phyloP scores from a whole-genome alignment of 305 asterid genomes.

The Lippia alba region DNA sequence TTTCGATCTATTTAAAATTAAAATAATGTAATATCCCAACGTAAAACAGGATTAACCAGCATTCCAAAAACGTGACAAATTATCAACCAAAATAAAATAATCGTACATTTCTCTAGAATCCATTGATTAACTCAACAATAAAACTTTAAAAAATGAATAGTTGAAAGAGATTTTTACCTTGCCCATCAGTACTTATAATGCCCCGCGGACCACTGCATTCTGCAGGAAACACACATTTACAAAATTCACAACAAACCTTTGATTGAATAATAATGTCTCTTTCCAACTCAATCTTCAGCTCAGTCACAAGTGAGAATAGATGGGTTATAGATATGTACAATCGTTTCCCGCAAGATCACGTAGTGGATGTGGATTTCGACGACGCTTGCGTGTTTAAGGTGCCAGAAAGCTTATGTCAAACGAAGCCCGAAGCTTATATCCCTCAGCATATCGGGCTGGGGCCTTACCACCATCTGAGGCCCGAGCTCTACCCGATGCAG shows the following conservation, averaged over 20 bases:
- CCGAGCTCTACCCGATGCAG: conserved; percentile 31
- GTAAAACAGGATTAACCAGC: too few relatives aligned
- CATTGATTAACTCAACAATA: too few relatives aligned
- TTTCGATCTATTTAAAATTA: too few relatives aligned
- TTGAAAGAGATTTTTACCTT: too few relatives aligned
- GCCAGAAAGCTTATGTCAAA: conserved; percentile 20
- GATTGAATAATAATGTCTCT: neutral
- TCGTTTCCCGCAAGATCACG: conserved; percentile 7
- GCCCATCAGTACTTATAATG: too few relatives aligned
- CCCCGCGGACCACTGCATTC: neutral
- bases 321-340: conserved; percentile 15
- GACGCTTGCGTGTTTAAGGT: conserved; percentile 26
- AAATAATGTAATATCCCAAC: too few relatives aligned
- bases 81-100: too few relatives aligned
- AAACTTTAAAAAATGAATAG: too few relatives aligned
- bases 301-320: conserved; percentile 19
- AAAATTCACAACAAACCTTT: too few relatives aligned
- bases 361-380: neutral
- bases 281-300: conserved; percentile 23
- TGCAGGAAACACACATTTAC: neutral
- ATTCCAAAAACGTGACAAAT: too few relatives aligned
- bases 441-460: conserved; percentile 33
- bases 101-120: too few relatives aligned
- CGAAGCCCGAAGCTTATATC: conserved; percentile 38
- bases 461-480: conserved; percentile 41